Evolutionary conservation across 192 early-diverging fungal genomes (phyloP), one percentile per base, ranked within the genome.

Genomic region (Rhizophlyctis rosea): DNA sequence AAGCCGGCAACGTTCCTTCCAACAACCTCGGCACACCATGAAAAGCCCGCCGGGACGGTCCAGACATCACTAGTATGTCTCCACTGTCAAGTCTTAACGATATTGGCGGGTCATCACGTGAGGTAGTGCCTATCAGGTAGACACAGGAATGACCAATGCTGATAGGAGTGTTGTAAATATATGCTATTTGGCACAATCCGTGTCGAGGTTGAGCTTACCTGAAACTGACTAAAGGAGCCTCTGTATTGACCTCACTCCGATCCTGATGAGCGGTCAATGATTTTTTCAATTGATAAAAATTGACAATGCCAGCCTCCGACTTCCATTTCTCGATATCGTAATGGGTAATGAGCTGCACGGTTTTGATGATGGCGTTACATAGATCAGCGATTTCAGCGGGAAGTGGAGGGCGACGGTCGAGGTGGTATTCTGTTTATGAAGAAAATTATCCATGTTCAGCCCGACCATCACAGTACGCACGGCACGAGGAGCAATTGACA

Each of bases 191-290:
- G 0, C n/a, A 13, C 23, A n/a, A 3, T 21, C 23, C 16, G 50
- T 27, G 25, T 34, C n/a, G 32, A 2, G 5, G 39, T 34, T 27
- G 16, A 73, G 49, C 57, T 24, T 28, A 77, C 68, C 71, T 77
- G 36, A 68, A 57, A 65, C 64, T 73, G 68, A 85, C 84, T 28
- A 97, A 70, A 2, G 95, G 92, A 1, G 90, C 89, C 31, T 81
- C 81, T 78, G 85, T 89, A 67, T 91, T 91, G 23, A 85, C 56
- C 64, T 98, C 96, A 36, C 90, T 94, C 48, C 84, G 78, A 70
- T 98, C 96, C 32, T 95, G 93, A 73, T 98, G 96, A 7, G 84
- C 93, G 74, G 90, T 95, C 66, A 98, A 75, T 3, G 87, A 74
- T 59, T 95, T 89, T 25, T 83, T 78, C 48, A 82, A 72, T 34